Evolutionary conservation across 176 grass and related monocot genomes (phyloP), one percentile per base, ranked within the genome.

Genomic region (Lolium rigidum): DNA sequence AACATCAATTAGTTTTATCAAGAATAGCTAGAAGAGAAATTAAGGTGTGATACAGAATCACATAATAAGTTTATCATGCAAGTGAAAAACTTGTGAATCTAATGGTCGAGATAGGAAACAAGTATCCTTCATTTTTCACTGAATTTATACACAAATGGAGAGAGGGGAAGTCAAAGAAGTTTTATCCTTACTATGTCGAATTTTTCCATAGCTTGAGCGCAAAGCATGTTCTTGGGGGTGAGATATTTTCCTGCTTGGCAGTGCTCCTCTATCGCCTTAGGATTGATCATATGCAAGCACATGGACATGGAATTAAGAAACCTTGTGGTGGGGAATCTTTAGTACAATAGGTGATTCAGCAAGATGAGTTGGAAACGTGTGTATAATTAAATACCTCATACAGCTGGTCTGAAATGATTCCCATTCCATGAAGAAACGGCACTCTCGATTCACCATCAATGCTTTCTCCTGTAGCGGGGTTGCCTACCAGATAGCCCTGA

Each of bases 351-450:
- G 1, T 70, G 72, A 76, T 9, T 28, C 21, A 74, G 5, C 5
- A 50, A 25, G 22, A 31, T 41, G 5, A 31, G 47, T 50, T 74
- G 70, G 6, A 15, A 48, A 46, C 71, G 24, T 24, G 44, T 2
- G 0, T 5, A 54, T 39, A 43, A 43, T 65, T 43, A 35, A 59
- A 77, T 79, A 90, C 91, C 91, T 93, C 77, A 9, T 87, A 85
- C 22, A 93, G 61, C 28, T 93, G 83, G 59, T 93, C 80, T 14
- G 91, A 93, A 70, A 93, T 93, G 18, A 93, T 90, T 22, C 91
- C 88, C 1, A 82, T 20, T 66, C 88, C 91, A 82, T 88, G 88
- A 56, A 85, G 81, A 68, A 79, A 93, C 0, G 88, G 88, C 21
- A 93, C 84, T 74, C 10, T 65, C 0, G 88, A 88, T 26, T 57